A percentile compares a stretch with the other conserved stretches of the same genome.
phyloP scores from a whole-genome alignment of 768 basidiomycete species.

The Boletellus ananiceps region DNA sequence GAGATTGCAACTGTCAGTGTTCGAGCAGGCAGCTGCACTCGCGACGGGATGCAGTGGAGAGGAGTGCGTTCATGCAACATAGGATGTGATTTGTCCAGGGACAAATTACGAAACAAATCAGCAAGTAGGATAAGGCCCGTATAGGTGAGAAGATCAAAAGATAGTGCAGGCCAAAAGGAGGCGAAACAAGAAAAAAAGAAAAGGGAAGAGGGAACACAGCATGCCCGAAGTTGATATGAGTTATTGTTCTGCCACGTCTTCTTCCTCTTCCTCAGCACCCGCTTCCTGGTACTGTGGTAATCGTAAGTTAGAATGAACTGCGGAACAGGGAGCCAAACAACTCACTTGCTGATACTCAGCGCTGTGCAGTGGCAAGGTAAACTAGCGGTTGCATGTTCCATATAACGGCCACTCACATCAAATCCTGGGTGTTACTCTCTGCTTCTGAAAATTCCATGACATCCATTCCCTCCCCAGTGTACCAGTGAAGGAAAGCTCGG shows the following conservation, averaged over 20 bases:
- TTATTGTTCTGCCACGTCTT: constrained; percentile 36
- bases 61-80: not conserved
- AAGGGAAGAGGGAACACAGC: not conserved
- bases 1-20: too few relatives aligned
- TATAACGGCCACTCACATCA: constrained; percentile 56
- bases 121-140: constrained; percentile 14
- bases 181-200: not conserved
- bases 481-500: constrained; percentile 87
- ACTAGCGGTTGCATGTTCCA: constrained; percentile 2
- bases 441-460: constrained; percentile 78
- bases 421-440: constrained; percentile 74
- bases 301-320: not conserved
- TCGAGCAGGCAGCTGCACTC: not conserved
- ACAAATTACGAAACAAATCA: constrained; percentile 20
- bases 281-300: constrained; percentile 58
- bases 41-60: not conserved
- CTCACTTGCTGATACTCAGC: constrained; percentile 86
- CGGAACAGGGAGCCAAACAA: not conserved
- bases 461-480: constrained; percentile 91
- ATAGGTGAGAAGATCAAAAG: constrained; percentile 1
- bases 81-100: constrained; percentile 7
- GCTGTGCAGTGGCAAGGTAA: constrained; percentile 34
- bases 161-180: not conserved
- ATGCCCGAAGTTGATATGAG: not conserved
- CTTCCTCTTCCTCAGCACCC: constrained; percentile 39